Conservation (phyloP, 176 grass and related monocot species). For the Musa acuminata region DNA sequence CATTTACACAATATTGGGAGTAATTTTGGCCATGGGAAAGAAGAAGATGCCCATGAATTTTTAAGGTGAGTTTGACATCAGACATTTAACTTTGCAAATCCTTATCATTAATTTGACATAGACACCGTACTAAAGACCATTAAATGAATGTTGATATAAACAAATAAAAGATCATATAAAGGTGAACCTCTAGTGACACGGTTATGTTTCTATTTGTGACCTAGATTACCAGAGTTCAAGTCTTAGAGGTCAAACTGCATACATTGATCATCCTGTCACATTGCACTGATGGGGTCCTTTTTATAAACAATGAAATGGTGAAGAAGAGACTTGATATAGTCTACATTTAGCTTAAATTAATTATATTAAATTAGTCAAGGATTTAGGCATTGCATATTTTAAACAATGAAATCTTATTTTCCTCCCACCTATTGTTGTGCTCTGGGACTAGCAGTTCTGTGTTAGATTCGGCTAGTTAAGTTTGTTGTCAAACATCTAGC, state of each 20-base stretch:
- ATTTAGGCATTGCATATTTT: not conserved
- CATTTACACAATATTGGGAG: conserved; percentile 46
- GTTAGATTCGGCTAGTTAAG: too few relatives aligned
- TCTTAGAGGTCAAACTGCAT: too few relatives aligned
- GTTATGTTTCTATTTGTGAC: too few relatives aligned
- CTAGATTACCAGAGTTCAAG: too few relatives aligned
- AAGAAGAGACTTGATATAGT: not conserved
- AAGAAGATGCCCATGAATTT: conserved; percentile 96
- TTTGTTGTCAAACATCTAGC: too few relatives aligned
- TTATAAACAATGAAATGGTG: too few relatives aligned
- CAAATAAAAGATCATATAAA: too few relatives aligned
- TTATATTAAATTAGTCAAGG: not conserved
- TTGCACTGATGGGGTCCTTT: too few relatives aligned
- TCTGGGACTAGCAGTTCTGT: not conserved
- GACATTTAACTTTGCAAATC: not conserved
- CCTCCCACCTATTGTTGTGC: not conserved
- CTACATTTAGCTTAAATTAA: not conserved
- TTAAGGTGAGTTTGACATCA: conserved; percentile 43
- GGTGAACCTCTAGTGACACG: too few relatives aligned
- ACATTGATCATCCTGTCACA: too few relatives aligned
- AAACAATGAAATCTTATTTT: not conserved
- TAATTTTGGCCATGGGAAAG: conserved; percentile 37
- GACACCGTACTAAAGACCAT: not conserved
- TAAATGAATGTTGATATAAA: not conserved
- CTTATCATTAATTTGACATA: not conserved